Evolutionary conservation across 768 basidiomycete genomes (phyloP).

Genomic region (Xerocomus brunneocitrinus): DNA sequence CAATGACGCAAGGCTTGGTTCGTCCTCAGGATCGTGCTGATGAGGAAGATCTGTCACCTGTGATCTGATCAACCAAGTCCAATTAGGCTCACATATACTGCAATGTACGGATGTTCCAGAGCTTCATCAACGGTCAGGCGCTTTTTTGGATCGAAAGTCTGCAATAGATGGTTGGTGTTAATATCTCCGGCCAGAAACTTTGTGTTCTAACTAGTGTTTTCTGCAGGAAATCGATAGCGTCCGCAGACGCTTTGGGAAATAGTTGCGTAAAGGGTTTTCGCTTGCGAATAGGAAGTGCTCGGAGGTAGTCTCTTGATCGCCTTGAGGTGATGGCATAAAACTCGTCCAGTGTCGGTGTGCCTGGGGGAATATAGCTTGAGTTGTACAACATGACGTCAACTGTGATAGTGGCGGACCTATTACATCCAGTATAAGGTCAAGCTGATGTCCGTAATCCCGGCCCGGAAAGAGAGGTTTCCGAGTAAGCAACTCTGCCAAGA

Average conservation of each 20-base stretch:
- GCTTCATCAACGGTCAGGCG: conserved; percentile 80
- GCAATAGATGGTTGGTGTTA: not conserved
- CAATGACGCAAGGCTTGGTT: conserved; percentile 76
- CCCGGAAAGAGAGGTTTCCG: conserved; percentile 86
- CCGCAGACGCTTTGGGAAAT: conserved; percentile 72
- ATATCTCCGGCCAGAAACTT: conserved; percentile 18
- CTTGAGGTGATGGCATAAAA: conserved; percentile 86
- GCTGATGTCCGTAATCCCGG: conserved; percentile 82
- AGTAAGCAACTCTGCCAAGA: conserved; percentile 76
- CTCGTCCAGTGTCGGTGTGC: conserved; percentile 84
- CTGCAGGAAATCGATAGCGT: conserved; percentile 68
- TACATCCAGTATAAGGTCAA: conserved; percentile 83
- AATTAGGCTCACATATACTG: conserved; percentile 56
- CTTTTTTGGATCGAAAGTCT: conserved; percentile 88
- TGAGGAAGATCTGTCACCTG: conserved; percentile 3
- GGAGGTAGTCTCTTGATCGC: conserved; percentile 83
- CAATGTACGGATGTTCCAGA: conserved; percentile 76
- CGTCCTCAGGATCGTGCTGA: conserved; percentile 86
- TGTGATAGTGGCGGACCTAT: conserved; percentile 45
- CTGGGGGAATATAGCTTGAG: conserved; percentile 30
- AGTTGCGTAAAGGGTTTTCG: conserved; percentile 62
- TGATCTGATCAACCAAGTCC: not conserved
- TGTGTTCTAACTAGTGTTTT: conserved; percentile 54
- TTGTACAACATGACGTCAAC: conserved; percentile 13
- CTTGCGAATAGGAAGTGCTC: conserved; percentile 80